Conservation (phyloP, 2,329 filamentous ascomycete species). For the Beauveria pseudobassiana region DNA sequence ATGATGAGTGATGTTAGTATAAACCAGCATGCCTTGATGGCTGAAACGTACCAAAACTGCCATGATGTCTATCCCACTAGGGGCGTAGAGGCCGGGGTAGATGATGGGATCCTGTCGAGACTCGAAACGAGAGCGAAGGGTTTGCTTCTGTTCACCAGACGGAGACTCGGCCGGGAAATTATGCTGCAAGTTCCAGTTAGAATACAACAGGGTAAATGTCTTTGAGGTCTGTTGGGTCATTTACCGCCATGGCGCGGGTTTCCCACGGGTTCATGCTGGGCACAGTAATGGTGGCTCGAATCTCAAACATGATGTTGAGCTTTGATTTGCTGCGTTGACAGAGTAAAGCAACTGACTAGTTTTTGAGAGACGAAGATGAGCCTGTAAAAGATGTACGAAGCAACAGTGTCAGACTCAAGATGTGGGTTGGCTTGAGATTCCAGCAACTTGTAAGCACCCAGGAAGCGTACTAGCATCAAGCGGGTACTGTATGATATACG, state of each 20-base stretch:
- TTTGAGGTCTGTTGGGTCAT: not conserved
- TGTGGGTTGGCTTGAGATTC: not conserved
- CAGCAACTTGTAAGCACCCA: not conserved
- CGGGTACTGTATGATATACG: not conserved
- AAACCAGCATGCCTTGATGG: not conserved
- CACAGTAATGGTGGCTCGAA: not conserved
- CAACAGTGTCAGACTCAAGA: not conserved
- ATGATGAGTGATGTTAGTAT: constrained; percentile 9
- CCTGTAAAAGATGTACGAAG: not conserved
- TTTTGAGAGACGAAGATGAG: not conserved
- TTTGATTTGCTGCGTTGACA: not conserved
- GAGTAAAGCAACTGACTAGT: not conserved
- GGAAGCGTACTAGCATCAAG: not conserved
- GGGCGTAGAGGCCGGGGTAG: constrained; percentile 48
- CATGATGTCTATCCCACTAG: constrained; percentile 49
- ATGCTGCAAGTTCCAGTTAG: constrained; percentile 12
- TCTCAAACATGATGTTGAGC: not conserved
- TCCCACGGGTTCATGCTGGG: constrained; percentile 21
- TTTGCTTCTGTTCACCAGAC: not conserved
- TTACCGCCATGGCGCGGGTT: constrained; percentile 26
- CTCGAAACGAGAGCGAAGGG: constrained; percentile 15
- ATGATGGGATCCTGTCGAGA: constrained; percentile 39
- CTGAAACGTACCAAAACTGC: constrained; percentile 40
- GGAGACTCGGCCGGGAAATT: constrained; percentile 13
- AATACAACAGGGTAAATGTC: not conserved